Evolutionary conservation across 345 rosid genomes (phyloP), one percentile per base, ranked within the genome.

Genomic region (Conringia planisiliqua): DNA sequence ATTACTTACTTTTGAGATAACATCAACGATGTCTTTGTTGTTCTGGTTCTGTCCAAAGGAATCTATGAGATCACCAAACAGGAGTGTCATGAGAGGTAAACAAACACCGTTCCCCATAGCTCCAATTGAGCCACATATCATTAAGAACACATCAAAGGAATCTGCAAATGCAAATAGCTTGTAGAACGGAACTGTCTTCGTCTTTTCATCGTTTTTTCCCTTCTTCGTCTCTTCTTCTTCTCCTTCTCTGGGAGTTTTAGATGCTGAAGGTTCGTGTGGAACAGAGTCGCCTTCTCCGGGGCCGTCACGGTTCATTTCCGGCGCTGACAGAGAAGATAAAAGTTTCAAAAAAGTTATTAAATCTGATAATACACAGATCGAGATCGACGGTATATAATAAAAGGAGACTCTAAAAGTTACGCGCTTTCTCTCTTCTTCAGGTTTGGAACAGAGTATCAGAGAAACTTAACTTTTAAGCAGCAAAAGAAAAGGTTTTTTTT

Each of bases 101-200:
- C 64, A 59, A 1, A 86, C 10, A 27, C 97, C 97, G 68, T 91
- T 89, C n/a, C 82, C 93, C 24, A 82, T 40, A 42, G 96, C 90
- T 36, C 90, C 97, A 40, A 87, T 43, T 7, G 91, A 71, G 33
- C 97, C 97, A 10, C 82, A 26, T 26, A 86, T 72, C 91, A 89
- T 91, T 83, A 91, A 71, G 14, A 82, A 13, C 5, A 78, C 16
- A 76, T 91, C 95, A 5, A 43, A 14, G 0, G 88, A 78, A 73
- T 91, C 90, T 26, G 95, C 90, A 74, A 91, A 91, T 1, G 85
- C 63, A 70, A 91, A 91, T 33, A 89, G 84, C 78, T 87, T 87
- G 77, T 77, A 68, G 76, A 89, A 86, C 0, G 95, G 89, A 40
- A 91, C 93, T 26, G 88, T 74, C 54, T 73, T 78, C 0, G 66